A percentile compares a stretch with the other conserved stretches of the same genome.
phyloP scores from a whole-genome alignment of 169 alveolate genomes.

The Plasmodium relictum region DNA sequence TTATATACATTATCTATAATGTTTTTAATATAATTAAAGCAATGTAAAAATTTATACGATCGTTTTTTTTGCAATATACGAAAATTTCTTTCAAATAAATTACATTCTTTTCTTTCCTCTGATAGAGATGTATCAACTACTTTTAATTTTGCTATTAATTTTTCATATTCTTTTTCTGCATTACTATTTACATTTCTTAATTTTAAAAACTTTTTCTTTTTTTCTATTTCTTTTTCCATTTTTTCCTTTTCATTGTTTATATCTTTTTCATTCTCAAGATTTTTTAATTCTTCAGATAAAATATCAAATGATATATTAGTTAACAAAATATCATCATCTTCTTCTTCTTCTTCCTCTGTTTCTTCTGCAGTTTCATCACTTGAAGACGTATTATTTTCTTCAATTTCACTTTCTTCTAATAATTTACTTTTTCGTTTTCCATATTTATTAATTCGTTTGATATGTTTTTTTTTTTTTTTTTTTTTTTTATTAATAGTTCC shows the following conservation, averaged over 20 bases:
- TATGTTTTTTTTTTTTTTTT: not conserved
- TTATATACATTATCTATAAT: slow-evolving; percentile 82
- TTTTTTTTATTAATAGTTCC: not conserved
- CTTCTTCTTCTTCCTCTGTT: not conserved
- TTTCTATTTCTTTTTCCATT: slow-evolving; percentile 79
- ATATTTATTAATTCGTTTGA: not conserved
- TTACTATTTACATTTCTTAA: slow-evolving; percentile 49
- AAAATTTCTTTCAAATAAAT: slow-evolving; percentile 80
- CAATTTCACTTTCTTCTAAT: slow-evolving; percentile 2
- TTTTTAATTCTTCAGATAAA: slow-evolving; percentile 76
- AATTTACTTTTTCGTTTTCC: slow-evolving; percentile 14
- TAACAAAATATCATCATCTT: slow-evolving; percentile 13
- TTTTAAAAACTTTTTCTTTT: slow-evolving; percentile 39
- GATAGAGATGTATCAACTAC: slow-evolving; percentile 23
- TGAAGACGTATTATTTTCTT: not conserved
- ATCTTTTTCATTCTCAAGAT: slow-evolving; percentile 71
- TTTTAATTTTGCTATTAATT: slow-evolving; percentile 33
- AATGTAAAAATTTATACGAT: slow-evolving; percentile 80
- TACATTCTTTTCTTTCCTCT: slow-evolving; percentile 76
- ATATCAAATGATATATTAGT: slow-evolving; percentile 69
- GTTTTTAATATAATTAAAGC: slow-evolving; percentile 82
- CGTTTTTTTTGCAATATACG: slow-evolving; percentile 81
- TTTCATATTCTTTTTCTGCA: slow-evolving; percentile 62
- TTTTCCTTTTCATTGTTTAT: slow-evolving; percentile 76
- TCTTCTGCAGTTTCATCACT: not conserved